phyloP scores from a whole-genome alignment of 768 basidiomycete genomes.

The Terana coerulea region DNA sequence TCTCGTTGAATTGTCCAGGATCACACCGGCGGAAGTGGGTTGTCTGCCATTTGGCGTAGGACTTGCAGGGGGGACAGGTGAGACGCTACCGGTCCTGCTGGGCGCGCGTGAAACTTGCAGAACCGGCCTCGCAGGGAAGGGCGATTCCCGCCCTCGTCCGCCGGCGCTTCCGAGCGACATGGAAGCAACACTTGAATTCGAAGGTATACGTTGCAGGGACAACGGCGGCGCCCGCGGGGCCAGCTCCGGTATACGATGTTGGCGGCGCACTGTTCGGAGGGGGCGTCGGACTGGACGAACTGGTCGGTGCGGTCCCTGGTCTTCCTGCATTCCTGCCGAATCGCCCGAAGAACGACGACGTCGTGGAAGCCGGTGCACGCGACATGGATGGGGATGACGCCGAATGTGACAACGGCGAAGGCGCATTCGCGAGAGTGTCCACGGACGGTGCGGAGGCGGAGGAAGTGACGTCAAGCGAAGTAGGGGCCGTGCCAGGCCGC shows the following conservation, averaged over 20 bases:
- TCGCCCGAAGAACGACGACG: no score
- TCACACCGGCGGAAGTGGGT: constrained; percentile 1
- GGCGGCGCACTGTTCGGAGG: no score
- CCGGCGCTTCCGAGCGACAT: background rate
- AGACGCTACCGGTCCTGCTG: constrained; percentile 24
- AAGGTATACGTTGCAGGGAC: background rate
- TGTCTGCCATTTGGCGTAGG: background rate
- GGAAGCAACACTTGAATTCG: constrained; percentile 1
- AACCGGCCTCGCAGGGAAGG: constrained; percentile 49
- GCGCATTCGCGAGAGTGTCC: background rate
- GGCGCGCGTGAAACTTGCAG: constrained; percentile 19
- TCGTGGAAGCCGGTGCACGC: background rate
- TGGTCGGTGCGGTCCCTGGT: background rate
- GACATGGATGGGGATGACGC: background rate
- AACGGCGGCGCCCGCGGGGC: background rate
- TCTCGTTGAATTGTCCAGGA: background rate
- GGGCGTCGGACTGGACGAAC: background rate
- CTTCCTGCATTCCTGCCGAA: no score
- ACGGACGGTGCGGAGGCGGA: background rate
- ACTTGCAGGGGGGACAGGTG: constrained; percentile 15
- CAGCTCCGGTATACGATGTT: background rate
- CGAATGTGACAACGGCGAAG: background rate
- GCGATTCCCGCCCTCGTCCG: constrained; percentile 45
- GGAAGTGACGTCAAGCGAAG: background rate
- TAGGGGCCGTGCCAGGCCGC: background rate